Evolutionary conservation across 2,329 filamentous ascomycete species (phyloP).

Genomic region (Fusarium sp.): DNA sequence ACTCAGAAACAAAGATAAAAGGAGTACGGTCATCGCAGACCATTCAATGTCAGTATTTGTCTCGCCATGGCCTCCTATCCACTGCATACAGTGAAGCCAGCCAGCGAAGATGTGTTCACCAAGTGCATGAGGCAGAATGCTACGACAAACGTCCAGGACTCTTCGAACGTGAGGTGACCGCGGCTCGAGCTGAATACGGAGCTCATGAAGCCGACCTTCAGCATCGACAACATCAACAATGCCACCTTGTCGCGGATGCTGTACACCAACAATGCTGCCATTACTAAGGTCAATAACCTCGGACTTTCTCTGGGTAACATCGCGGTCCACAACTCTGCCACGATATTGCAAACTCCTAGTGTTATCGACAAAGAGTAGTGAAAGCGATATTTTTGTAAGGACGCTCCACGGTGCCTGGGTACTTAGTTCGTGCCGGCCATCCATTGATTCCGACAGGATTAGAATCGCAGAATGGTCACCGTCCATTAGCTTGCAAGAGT

Average conservation of each 20-base stretch:
- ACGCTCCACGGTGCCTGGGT: constrained; percentile 81
- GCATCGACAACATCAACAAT: constrained; percentile 74
- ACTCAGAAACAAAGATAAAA: constrained; percentile 72
- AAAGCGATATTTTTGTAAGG: constrained; percentile 73
- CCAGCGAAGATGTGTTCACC: constrained; percentile 71
- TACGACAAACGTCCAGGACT: constrained; percentile 70
- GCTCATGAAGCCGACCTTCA: constrained; percentile 70
- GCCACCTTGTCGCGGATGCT: constrained; percentile 67
- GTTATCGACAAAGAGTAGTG: constrained; percentile 68
- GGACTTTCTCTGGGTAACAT: constrained; percentile 58
- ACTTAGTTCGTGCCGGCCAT: constrained; percentile 73
- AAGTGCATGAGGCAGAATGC: constrained; percentile 68
- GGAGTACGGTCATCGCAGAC: constrained; percentile 72
- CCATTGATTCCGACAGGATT: constrained; percentile 72
- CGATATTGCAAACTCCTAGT: constrained; percentile 67
- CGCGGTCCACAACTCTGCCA: constrained; percentile 62
- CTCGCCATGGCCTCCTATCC: constrained; percentile 65
- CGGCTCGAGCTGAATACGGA: constrained; percentile 75
- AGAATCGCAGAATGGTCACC: constrained; percentile 74
- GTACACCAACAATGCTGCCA: constrained; percentile 63
- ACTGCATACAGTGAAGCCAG: constrained; percentile 80
- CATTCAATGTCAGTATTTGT: constrained; percentile 69
- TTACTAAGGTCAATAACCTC: constrained; percentile 59
- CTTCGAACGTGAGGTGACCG: constrained; percentile 69
- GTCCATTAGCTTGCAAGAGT: constrained; percentile 78